Evolutionary conservation across 2,329 filamentous ascomycete species (phyloP).

Genomic region (Aspergillus latus): DNA sequence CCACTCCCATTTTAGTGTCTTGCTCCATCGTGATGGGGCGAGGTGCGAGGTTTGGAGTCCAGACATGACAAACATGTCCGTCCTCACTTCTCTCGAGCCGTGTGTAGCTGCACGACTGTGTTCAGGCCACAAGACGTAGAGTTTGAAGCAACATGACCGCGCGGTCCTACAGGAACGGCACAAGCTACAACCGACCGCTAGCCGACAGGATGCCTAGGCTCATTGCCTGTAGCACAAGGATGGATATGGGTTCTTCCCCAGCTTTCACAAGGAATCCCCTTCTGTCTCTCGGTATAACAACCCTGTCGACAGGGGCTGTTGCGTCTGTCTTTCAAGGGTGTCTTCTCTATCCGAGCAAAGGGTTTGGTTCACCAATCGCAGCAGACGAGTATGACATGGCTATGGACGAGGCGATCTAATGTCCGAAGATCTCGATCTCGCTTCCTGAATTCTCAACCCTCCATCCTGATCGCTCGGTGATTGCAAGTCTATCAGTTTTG

Average conservation of each 20-base stretch:
- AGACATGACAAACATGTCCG: not conserved
- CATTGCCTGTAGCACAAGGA: not conserved
- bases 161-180: not conserved
- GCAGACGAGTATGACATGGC: no score
- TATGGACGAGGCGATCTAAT: no score
- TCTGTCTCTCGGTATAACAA: not conserved
- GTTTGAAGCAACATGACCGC: not conserved
- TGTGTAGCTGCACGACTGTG: not conserved
- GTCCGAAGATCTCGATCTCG: no score
- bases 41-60: not conserved
- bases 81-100: not conserved
- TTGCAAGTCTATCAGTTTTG: no score
- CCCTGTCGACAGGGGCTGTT: not conserved
- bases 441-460: no score
- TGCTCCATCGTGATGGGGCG: constrained; percentile 1
- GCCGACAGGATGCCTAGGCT: not conserved
- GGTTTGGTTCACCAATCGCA: not conserved
- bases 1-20: constrained; percentile 7
- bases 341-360: not conserved
- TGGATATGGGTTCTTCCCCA: not conserved
- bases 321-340: not conserved
- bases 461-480: no score
- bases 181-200: not conserved
- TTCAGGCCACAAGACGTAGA: not conserved
- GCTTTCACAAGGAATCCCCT: not conserved